Percentiles rank a stretch among this genome's conserved stretches.
Evolutionary conservation across 2,329 filamentous ascomycete genomes (phyloP).

Genomic region (Fusarium succisae): DNA sequence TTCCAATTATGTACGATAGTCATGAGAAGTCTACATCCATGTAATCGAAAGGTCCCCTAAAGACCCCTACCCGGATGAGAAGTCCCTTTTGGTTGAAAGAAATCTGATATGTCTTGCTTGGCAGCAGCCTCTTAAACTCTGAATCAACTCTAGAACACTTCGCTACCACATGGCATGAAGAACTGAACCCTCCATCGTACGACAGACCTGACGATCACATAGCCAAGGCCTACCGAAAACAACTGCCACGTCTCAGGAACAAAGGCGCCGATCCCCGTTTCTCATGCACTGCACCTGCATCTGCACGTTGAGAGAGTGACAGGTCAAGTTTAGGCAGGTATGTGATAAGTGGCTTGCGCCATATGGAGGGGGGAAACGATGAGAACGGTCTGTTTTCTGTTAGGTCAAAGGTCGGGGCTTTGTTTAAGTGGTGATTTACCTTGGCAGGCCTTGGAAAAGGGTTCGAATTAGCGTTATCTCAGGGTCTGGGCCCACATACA

Average conservation of each 20-base stretch:
- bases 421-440: not conserved
- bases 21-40: not conserved
- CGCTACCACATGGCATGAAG: not conserved
- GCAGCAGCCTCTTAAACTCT: not conserved
- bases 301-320: not conserved
- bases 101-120: not conserved
- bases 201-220: not conserved
- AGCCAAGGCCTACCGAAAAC: not conserved
- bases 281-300: not conserved
- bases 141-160: not conserved
- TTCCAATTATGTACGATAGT: not conserved
- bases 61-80: not conserved
- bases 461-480: not conserved
- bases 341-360: slow-evolving; percentile 4
- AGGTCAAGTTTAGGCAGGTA: not conserved
- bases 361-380: not conserved
- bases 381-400: slow-evolving; percentile 1
- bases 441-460: not conserved
- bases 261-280: slow-evolving; percentile 11
- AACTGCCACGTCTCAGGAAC: not conserved
- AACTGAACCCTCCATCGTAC: not conserved
- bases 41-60: accelerated
- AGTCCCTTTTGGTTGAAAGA: not conserved
- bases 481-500: not conserved
- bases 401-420: not conserved